Evolutionary conservation across 192 early-diverging fungal species (phyloP), one percentile per base, ranked within the genome.

Genomic region (Backusella luteola): DNA sequence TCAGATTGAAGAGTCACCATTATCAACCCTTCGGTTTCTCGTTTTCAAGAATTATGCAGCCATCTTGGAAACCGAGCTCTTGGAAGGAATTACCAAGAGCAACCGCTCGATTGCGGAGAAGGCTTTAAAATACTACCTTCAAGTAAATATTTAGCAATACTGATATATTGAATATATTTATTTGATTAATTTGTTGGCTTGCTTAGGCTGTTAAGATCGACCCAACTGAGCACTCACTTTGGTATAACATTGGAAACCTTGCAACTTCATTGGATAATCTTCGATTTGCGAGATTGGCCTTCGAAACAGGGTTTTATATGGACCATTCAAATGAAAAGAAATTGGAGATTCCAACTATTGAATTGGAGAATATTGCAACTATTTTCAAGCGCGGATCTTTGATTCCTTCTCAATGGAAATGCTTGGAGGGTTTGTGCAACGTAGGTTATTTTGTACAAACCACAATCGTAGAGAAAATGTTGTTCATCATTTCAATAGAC

Each of bases 31-130:
- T 26, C 84, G 84, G 66, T 87, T 84, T 42, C 71, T 87, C 1
- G 86, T 87, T 4, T 87, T 81, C 34, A 84, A 82, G 35, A 87
- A 87, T 67, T 87, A 87, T 71, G 86, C 86, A 19, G 74, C 79
- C 34, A 84, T 87, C 39, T 71, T 87, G 23, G 86, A 87, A 66
- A 81, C 83, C 15, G 77, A 82, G 34, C 77, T 66, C 32, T 67
- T 56, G 6, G 44, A 23, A 39, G 71, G 38, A n/a, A 52, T 17
- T n/a, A 17, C n/a, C 26, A 52, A 76, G 4, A 66, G 36, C 1
- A 59, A 53, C 1, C 56, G 12, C 2, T 17, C n/a, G 3, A 23
- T 70, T 9, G 69, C 69, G 9, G 66, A 73, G 34, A 73, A 81
- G 17, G 84, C 83, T 17, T 44, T 87, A 26, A 76, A 85, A 17